These are phyloP conservation scores for Haplographium delicatum DNA, from an alignment of 495 filamentous ascomycete genomes.

Conservation along the genomic window DNA sequence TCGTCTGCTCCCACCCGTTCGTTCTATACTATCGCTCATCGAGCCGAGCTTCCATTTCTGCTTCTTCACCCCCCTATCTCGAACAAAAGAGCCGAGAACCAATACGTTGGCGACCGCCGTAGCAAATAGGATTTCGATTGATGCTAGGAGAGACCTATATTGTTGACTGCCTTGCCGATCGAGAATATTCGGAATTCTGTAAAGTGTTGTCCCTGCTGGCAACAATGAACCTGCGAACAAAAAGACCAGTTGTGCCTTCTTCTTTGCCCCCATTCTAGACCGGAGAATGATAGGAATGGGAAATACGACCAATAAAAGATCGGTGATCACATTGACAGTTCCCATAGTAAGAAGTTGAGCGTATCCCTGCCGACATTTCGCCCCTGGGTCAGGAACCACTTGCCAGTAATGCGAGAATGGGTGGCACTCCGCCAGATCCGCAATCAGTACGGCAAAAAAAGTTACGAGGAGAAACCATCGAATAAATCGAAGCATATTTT, in stretches of 20 bases:
- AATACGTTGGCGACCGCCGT: constrained; percentile 72
- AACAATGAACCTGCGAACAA: constrained; percentile 79
- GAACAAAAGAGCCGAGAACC: constrained; percentile 75
- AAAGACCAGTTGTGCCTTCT: constrained; percentile 59
- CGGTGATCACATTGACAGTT: constrained; percentile 77
- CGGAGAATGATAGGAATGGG: constrained; percentile 80
- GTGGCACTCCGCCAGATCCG: constrained; percentile 78
- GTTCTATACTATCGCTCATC: constrained; percentile 45
- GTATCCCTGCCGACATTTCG: constrained; percentile 76
- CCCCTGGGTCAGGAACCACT: constrained; percentile 81
- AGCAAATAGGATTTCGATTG: constrained; percentile 71
- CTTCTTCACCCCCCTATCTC: constrained; percentile 75
- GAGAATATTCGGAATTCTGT: constrained; percentile 70
- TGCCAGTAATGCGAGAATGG: constrained; percentile 89
- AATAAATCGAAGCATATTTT: constrained; percentile 59
- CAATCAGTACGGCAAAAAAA: constrained; percentile 72
- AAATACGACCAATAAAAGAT: constrained; percentile 79
- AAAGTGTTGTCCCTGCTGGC: constrained; percentile 69
- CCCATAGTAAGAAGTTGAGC: constrained; percentile 86
- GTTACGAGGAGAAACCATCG: constrained; percentile 69
- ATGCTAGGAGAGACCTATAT: constrained; percentile 70
- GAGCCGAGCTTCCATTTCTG: constrained; percentile 63
- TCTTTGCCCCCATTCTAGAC: constrained; percentile 61
- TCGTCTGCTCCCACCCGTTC: constrained; percentile 23
- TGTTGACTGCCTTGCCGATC: constrained; percentile 57